Conservation (phyloP, 106 monocot species). For the Dendrobium chrysotoxum region DNA sequence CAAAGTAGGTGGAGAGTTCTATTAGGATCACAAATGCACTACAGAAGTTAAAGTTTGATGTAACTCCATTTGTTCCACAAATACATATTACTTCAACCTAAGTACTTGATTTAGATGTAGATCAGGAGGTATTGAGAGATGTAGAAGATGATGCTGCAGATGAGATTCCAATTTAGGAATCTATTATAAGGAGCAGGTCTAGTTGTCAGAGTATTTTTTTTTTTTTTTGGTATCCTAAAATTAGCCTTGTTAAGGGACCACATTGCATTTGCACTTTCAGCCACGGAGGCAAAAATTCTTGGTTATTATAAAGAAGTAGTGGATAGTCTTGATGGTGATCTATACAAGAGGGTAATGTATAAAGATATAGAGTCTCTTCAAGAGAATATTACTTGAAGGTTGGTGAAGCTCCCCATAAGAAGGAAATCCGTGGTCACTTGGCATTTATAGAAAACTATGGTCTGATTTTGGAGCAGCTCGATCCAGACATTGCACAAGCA, state of each 20-base stretch:
- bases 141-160: background rate
- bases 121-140: background rate
- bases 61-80: slow-evolving; percentile 1
- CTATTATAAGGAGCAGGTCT: background rate
- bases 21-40: background rate
- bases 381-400: slow-evolving; percentile 1
- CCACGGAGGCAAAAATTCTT: background rate
- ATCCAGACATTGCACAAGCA: too few relatives aligned
- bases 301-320: background rate
- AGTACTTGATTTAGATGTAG: background rate
- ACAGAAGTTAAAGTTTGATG: too few relatives aligned
- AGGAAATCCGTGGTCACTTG: too few relatives aligned
- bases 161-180: background rate
- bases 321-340: background rate
- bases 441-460: too few relatives aligned
- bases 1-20: background rate
- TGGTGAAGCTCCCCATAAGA: background rate
- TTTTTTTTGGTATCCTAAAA: too few relatives aligned
- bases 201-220: background rate
- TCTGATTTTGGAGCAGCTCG: too few relatives aligned
- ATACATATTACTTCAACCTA: background rate
- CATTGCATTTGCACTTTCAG: background rate
- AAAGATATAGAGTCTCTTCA: background rate
- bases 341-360: background rate
- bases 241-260: background rate